phyloP scores from a whole-genome alignment of 768 basidiomycete species.

The Rhodotorula toruloides region DNA sequence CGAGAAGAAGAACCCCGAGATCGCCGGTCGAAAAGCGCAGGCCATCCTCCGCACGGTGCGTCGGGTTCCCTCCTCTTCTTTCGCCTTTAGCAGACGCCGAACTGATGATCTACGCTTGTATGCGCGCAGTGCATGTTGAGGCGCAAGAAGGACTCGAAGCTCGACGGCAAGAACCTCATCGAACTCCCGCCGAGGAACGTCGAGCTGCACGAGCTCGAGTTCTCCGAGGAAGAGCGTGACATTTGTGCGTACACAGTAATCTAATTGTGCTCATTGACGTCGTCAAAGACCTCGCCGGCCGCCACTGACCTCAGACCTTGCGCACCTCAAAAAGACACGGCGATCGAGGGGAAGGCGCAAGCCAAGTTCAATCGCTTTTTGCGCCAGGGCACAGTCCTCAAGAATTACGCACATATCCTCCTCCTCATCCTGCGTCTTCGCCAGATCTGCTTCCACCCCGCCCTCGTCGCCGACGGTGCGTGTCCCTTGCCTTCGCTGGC shows the following conservation, averaged over 20 bases:
- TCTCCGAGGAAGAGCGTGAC: constrained; percentile 46
- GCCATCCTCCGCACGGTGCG: constrained; percentile 57
- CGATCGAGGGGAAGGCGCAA: constrained; percentile 43
- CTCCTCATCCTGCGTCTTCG: constrained; percentile 56
- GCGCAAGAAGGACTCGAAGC: constrained; percentile 55
- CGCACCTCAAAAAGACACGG: constrained; percentile 43
- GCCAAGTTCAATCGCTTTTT: constrained; percentile 43
- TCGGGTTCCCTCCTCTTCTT: too few relatives aligned
- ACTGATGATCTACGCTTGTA: not conserved
- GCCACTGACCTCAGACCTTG: not conserved
- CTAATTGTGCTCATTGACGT: too few relatives aligned
- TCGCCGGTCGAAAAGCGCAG: constrained; percentile 65
- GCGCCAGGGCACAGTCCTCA: constrained; percentile 63
- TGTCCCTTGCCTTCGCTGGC: not conserved
- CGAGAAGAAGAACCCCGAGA: constrained; percentile 57
- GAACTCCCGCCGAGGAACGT: constrained; percentile 12
- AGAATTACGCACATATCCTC: constrained; percentile 59
- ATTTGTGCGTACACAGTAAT: constrained; percentile 31
- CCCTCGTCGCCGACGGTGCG: constrained; percentile 56
- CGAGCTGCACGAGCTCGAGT: constrained; percentile 40
- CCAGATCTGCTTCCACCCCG: constrained; percentile 60
- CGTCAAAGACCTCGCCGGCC: too few relatives aligned
- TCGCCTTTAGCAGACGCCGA: not conserved
- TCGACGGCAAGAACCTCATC: constrained; percentile 33
- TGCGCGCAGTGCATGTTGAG: constrained; percentile 56